Evolutionary conservation across 2,329 filamentous ascomycete species (phyloP).

Genomic region (Tolypocladium ovalisporum): DNA sequence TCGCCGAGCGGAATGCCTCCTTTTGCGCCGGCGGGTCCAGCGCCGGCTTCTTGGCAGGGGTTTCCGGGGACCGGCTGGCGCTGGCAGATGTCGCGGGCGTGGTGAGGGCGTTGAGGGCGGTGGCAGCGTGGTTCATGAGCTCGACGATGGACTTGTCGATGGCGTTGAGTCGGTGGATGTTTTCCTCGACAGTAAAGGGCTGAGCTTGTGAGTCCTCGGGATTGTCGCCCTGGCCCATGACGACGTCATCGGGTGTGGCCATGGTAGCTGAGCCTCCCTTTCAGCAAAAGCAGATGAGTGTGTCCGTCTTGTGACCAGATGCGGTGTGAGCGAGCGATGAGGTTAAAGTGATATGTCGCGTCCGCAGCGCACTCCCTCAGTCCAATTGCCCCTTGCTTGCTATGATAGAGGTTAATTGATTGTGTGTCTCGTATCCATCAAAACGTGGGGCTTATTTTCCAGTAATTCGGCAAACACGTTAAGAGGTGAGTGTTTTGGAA

Average conservation of each 20-base stretch:
- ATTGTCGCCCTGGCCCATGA: slow-evolving; percentile 14
- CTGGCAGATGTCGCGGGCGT: slow-evolving; percentile 12
- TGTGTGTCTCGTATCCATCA: neutral
- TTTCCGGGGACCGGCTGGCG: slow-evolving; percentile 6
- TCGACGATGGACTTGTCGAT: slow-evolving; percentile 53
- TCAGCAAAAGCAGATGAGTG: neutral
- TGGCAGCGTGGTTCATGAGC: slow-evolving; percentile 33
- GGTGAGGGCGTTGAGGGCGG: slow-evolving; percentile 34
- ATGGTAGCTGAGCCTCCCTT: slow-evolving; percentile 8
- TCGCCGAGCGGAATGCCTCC: slow-evolving; percentile 45
- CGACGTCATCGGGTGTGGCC: slow-evolving; percentile 18
- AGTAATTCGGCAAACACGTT: neutral
- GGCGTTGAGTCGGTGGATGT: slow-evolving; percentile 68
- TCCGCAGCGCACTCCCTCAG: too few relatives aligned
- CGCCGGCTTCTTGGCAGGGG: slow-evolving; percentile 8
- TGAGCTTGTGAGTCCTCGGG: slow-evolving; percentile 16
- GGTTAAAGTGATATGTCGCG: too few relatives aligned
- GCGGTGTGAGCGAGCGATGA: neutral
- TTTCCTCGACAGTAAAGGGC: slow-evolving; percentile 63
- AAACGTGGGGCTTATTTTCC: neutral
- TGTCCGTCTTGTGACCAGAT: neutral
- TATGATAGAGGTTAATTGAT: too few relatives aligned
- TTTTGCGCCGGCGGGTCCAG: slow-evolving; percentile 39
- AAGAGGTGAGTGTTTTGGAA: neutral
- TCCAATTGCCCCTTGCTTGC: too few relatives aligned